Evolutionary conservation across 2,329 filamentous ascomycete genomes (phyloP).

Genomic region (Reticulascus tulasneorum): DNA sequence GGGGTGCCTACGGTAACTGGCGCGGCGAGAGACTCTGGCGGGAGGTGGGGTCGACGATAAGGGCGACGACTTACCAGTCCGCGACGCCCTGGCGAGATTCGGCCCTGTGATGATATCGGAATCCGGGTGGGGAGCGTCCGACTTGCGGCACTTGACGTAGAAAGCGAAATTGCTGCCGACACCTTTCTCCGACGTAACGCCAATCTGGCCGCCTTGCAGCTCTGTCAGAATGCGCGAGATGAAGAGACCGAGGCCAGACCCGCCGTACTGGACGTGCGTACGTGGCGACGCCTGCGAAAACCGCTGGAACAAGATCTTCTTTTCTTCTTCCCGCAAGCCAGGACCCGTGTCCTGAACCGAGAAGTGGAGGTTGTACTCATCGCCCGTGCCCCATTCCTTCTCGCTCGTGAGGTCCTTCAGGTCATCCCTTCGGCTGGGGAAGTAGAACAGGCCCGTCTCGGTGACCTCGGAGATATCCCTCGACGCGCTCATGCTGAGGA

Average conservation of each 20-base stretch:
- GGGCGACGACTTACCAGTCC: background rate
- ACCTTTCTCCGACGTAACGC: constrained; percentile 63
- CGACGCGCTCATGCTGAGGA: constrained; percentile 62
- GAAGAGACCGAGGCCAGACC: constrained; percentile 67
- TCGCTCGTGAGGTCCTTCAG: constrained; percentile 45
- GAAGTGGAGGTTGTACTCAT: constrained; percentile 68
- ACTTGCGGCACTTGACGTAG: constrained; percentile 66
- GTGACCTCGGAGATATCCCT: constrained; percentile 41
- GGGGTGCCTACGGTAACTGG: constrained; percentile 1
- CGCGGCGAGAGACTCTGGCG: constrained; percentile 2
- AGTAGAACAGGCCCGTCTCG: constrained; percentile 39
- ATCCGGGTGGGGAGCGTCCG: constrained; percentile 33
- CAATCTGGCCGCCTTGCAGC: constrained; percentile 74
- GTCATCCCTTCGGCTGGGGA: constrained; percentile 39
- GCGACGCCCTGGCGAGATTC: constrained; percentile 26
- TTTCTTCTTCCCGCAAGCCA: constrained; percentile 61
- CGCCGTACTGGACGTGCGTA: constrained; percentile 70
- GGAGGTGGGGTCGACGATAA: constrained; percentile 9
- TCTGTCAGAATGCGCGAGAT: constrained; percentile 74
- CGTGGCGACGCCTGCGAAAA: constrained; percentile 66
- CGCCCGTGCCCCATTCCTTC: constrained; percentile 67
- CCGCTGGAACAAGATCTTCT: constrained; percentile 62
- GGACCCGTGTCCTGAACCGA: constrained; percentile 69
- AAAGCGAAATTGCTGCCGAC: constrained; percentile 73
- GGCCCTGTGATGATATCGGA: constrained; percentile 31